Conservation (phyloP, 768 basidiomycete genomes). For the Mrakia hoshinonis region DNA sequence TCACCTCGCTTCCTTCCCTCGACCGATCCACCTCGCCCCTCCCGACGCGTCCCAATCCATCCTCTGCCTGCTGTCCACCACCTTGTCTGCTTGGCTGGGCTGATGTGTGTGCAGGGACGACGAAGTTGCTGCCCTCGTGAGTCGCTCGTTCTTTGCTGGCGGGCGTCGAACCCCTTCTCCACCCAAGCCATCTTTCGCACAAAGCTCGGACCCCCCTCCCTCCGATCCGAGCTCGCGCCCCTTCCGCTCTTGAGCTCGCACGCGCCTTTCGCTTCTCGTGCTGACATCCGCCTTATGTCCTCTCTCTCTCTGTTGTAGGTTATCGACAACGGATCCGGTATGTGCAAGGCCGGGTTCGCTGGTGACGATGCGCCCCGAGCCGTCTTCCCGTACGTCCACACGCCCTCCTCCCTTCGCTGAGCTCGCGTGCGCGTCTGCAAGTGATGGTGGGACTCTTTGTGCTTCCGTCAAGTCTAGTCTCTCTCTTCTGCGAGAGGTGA, state of each 20-base stretch:
- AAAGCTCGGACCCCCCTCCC: neutral
- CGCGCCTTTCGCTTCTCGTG: neutral
- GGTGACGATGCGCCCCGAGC: slow-evolving; percentile 85
- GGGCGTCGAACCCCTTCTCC: slow-evolving; percentile 12
- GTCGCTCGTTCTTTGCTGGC: slow-evolving; percentile 30
- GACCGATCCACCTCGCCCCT: neutral
- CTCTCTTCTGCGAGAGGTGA: neutral
- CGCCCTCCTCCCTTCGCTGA: neutral
- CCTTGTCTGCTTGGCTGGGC: neutral
- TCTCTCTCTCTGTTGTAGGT: slow-evolving; percentile 10
- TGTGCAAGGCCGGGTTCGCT: slow-evolving; percentile 93
- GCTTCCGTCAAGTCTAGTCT: neutral
- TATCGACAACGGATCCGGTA: slow-evolving; percentile 66
- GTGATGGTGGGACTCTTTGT: neutral
- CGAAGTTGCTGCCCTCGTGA: slow-evolving; percentile 54
- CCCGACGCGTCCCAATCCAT: too few relatives aligned
- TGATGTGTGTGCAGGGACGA: slow-evolving; percentile 44
- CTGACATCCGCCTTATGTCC: neutral
- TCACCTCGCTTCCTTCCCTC: neutral
- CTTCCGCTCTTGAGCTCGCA: neutral
- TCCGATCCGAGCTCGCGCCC: slow-evolving; percentile 40
- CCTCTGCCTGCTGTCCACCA: neutral
- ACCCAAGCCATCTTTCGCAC: slow-evolving; percentile 14
- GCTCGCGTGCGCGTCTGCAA: neutral
- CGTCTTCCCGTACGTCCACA: slow-evolving; percentile 76